Evolutionary conservation across 2,329 filamentous ascomycete species (phyloP), one percentile per base, ranked within the genome.

Genomic region (Elsinoe perseae): DNA sequence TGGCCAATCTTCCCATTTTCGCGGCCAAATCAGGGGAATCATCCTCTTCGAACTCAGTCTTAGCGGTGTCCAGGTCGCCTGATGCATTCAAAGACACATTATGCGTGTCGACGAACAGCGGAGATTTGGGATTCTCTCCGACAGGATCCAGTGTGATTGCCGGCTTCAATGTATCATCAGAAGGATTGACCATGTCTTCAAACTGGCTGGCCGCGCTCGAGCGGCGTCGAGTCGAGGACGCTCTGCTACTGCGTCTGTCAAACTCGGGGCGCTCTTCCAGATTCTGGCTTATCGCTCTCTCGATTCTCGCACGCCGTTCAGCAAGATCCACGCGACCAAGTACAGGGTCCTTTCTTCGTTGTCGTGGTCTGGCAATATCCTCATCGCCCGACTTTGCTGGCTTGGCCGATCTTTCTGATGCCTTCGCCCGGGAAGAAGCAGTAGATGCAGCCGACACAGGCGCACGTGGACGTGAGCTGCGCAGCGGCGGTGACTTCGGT

Each of bases 231-330:
- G 53, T 46, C 21, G 38, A 44, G 18, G 55, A 52, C 23, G 30
- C 36, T n/a, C 55, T 50, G 83, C 65, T 87, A 84, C 61, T 69
- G 64, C 56, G 72, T 64, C 44, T 61, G 58, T 66, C 63, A 28
- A 48, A 56, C 6, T 48, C 53, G n/a, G 52, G 36, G 16, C 75
- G 86, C 65, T 89, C 86, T 60, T 85, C 81, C 48, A 93, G 83
- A n/a, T 86, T 89, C 67, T 87, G 88, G 63, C 83, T 91, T 69
- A 95, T 92, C 12, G 89, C 89, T 57, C 89, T 82, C 63, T 91
- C 86, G 64, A 95, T 95, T 59, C 84, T 83, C 66, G 89, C 85
- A 63, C 90, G 80, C 52, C 89, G 81, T 62, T 88, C 87, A 58
- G 86, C 89, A 67, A 95, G 93, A 70, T 95, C 88, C 54, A 95